Conservation (phyloP, 2,329 filamentous ascomycete genomes). For the Tolypocladium guangdongense region DNA sequence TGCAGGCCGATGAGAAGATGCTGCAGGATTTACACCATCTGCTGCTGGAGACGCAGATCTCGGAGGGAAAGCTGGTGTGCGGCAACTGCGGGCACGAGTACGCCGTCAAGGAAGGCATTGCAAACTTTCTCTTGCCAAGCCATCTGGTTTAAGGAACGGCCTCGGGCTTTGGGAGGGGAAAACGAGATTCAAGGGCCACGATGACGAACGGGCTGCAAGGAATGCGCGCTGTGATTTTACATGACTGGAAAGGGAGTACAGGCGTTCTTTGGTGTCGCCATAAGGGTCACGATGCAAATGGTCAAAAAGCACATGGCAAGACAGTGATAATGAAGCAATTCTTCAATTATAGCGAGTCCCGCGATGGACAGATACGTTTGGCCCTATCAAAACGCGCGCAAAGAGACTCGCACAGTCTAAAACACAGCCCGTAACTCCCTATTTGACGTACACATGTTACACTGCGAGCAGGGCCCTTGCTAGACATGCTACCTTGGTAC, state of each 20-base stretch:
- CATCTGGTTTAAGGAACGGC: conserved; percentile 56
- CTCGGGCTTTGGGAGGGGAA: background rate
- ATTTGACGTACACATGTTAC: conserved; percentile 6
- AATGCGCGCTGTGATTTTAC: background rate
- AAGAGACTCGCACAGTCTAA: background rate
- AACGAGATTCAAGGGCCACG: background rate
- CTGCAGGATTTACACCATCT: conserved; percentile 70
- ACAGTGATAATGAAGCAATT: background rate
- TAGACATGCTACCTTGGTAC: background rate
- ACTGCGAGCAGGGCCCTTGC: conserved; percentile 1
- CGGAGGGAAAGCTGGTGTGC: conserved; percentile 81
- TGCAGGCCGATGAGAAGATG: conserved; percentile 55
- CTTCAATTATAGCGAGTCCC: background rate
- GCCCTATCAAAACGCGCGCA: background rate
- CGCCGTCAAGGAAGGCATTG: conserved; percentile 87
- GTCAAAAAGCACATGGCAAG: background rate
- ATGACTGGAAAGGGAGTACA: background rate
- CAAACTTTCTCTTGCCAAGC: conserved; percentile 88
- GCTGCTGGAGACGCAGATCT: conserved; percentile 80
- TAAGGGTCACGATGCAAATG: background rate
- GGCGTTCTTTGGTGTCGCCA: background rate
- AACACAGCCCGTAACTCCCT: conserved; percentile 8
- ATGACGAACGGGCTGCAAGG: background rate
- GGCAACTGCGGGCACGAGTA: conserved; percentile 91
- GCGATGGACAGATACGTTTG: background rate